phyloP scores from a whole-genome alignment of 2,329 filamentous ascomycete genomes.

The Botrytis sinoallii region DNA sequence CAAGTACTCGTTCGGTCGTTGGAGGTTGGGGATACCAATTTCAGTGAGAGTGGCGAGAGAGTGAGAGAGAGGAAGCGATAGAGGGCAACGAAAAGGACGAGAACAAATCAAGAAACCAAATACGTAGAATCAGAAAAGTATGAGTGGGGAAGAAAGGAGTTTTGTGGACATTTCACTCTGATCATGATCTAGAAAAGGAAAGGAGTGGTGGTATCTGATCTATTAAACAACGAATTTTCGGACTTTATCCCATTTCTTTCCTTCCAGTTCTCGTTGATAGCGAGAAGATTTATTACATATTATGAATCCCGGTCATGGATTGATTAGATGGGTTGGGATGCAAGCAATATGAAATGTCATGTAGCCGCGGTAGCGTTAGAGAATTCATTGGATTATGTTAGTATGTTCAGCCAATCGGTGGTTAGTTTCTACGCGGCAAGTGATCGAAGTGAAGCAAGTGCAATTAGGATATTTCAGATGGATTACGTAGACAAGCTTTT shows the following conservation, averaged over 20 bases:
- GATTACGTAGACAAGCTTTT: slow-evolving; percentile 5
- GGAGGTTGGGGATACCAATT: neutral
- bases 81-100: neutral
- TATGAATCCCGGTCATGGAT: neutral
- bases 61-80: neutral
- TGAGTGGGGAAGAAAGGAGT: neutral
- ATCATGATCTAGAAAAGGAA: slow-evolving; percentile 3
- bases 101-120: neutral
- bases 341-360: neutral
- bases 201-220: neutral
- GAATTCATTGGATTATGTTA: neutral
- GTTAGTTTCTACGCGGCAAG: neutral
- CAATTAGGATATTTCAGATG: neutral
- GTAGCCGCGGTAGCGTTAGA: neutral
- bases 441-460: neutral
- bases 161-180: slow-evolving; percentile 2
- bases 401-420: neutral
- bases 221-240: neutral
- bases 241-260: neutral
- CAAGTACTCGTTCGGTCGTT: neutral
- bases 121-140: neutral
- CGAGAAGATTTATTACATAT: neutral
- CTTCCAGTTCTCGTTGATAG: neutral
- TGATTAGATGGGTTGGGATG: neutral
- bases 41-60: neutral